A percentile compares a stretch with the other conserved stretches of the same genome.
phyloP scores from a whole-genome alignment of 371 early-diverging fungal species.

The Coemansia sp. region DNA sequence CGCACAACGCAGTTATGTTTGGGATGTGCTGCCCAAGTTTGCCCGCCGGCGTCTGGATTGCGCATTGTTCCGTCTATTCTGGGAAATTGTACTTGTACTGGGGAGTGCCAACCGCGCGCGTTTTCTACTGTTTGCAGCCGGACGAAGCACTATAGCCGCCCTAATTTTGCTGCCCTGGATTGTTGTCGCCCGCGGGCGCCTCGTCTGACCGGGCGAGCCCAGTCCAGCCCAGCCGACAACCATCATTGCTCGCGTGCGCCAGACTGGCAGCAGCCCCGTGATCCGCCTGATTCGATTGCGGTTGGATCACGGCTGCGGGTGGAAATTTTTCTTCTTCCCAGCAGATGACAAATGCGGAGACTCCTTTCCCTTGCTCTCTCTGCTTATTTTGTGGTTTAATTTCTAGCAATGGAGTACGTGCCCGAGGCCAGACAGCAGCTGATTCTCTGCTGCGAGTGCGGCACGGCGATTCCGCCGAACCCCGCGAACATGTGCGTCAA shows the following conservation, averaged over 20 bases:
- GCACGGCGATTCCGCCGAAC: slow-evolving; percentile 95
- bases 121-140: neutral
- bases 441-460: slow-evolving; percentile 95
- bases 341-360: neutral
- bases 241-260: neutral
- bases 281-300: too few species aligned
- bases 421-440: slow-evolving; percentile 51
- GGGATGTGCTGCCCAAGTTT: neutral
- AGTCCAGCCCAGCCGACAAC: neutral
- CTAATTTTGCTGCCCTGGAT: slow-evolving; percentile 1
- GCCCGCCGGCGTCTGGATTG: too few species aligned
- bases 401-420: slow-evolving; percentile 48
- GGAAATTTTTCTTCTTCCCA: slow-evolving; percentile 8
- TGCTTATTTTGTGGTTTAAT: slow-evolving; percentile 2
- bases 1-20: neutral
- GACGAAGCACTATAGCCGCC: neutral
- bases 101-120: too few species aligned
- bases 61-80: neutral
- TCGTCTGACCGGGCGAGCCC: neutral
- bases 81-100: neutral
- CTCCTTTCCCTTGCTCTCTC: neutral
- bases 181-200: neutral
- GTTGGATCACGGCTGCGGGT: neutral
- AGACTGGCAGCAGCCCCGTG: too few species aligned
- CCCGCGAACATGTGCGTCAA: slow-evolving; percentile 98